These are phyloP conservation scores for Dacryopinax spathularia DNA, from an alignment of 768 basidiomycete genomes.

Conservation along the genomic window DNA sequence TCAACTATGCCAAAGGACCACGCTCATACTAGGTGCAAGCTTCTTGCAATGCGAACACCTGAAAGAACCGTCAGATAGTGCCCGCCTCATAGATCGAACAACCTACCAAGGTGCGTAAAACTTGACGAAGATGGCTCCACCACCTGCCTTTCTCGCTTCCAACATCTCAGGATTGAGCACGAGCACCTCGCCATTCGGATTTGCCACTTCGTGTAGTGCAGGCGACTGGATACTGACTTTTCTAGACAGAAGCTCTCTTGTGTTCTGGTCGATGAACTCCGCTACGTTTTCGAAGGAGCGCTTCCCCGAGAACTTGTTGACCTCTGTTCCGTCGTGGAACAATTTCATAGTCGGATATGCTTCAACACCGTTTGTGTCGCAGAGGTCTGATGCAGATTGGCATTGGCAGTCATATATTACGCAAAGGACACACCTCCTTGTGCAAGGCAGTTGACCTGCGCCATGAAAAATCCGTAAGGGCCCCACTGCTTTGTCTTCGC, in stretches of 20 bases:
- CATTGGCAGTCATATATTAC: not conserved
- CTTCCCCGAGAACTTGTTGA: slow-evolving; percentile 41
- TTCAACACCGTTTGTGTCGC: slow-evolving; percentile 47
- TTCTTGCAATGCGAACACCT: slow-evolving; percentile 96
- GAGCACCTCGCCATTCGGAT: slow-evolving; percentile 30
- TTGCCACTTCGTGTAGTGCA: slow-evolving; percentile 14
- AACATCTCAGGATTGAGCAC: slow-evolving; percentile 24
- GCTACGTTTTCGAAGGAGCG: slow-evolving; percentile 43
- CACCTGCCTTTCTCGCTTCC: slow-evolving; percentile 28
- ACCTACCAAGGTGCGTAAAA: slow-evolving; percentile 82
- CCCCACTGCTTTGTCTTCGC: slow-evolving; percentile 31
- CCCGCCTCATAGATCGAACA: not conserved
- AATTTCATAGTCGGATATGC: slow-evolving; percentile 62
- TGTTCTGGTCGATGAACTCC: slow-evolving; percentile 39
- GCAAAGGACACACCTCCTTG: slow-evolving; percentile 47
- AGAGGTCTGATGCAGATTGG: slow-evolving; percentile 50
- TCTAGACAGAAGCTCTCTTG: slow-evolving; percentile 7
- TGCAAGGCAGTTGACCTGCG: slow-evolving; percentile 67
- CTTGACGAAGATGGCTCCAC: slow-evolving; percentile 49
- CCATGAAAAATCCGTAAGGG: slow-evolving; percentile 42
- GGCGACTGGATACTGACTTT: not conserved
- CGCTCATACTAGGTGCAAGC: slow-evolving; percentile 44
- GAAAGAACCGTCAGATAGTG: not conserved
- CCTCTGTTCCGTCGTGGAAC: slow-evolving; percentile 46
- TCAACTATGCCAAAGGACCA: not conserved